Base-by-base conservation (phyloP, 2,329 filamentous ascomycete species). In the Knufia fluminis region DNA sequence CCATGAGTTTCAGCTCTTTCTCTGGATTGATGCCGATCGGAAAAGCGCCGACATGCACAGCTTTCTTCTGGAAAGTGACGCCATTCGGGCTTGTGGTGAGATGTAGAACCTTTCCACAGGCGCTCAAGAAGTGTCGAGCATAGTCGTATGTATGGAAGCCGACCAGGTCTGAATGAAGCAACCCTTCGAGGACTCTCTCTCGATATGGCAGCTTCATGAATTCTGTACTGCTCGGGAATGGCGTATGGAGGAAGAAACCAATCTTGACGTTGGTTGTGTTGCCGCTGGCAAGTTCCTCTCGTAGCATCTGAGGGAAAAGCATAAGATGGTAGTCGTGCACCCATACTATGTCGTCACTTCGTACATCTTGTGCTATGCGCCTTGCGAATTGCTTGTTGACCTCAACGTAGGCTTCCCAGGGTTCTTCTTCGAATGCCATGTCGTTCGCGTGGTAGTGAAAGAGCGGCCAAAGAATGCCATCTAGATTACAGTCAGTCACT, bases 121-220 rank as follows among this genome's bases (percentile, higher is more conserved):
- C 91, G 71, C 89, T 95, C 58, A 98, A 71, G 71, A 97, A 98
- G 69, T 98, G 92, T 46, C 92, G 80, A n/a, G 90, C 91, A 63
- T 98, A 98, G 70, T 97, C 91, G 71, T 96, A 97, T 23, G 92
- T 98, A 69, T 98, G 92, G 74, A 98, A 97, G 26, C 92, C 92
- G 63, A 97, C 88, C 52, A 98, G 73, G 65, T 97, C 92, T 71
- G 91, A 95, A 65, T 94, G 85, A 28, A 98, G 76, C 33, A 97
- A 81, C 49, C 92, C 90, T 43, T 85, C 77, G 39, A 98, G 77
- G 45, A 97, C 82, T 61, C 88, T 83, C 64, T 95, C 89, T 55
- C 92, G 81, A 24, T 97, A 91, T 1, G 92, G 92, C 7, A 97
- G 74, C 57, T 97, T 96, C 55, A 92, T 82, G 71, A 96, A 97